Base-by-base conservation (phyloP, 2,329 filamentous ascomycete species). In the Beauveria asiatica region DNA sequence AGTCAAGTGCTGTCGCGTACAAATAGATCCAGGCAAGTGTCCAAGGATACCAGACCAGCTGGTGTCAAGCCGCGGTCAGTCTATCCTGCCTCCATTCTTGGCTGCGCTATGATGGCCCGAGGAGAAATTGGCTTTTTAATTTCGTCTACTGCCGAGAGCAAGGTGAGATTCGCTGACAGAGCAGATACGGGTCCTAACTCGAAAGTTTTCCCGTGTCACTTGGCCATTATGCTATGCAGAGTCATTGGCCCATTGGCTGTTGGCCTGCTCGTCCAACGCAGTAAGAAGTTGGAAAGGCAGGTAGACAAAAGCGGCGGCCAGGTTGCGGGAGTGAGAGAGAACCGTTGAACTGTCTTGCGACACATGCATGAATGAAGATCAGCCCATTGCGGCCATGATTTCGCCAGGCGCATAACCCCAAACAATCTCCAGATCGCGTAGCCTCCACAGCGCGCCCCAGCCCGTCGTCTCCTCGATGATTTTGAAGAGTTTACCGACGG, bases 61-160 rank as follows among this genome's bases (percentile, higher is more conserved):
- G 68, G 73, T 6, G 67, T 73, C 0, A 83, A 81, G 52, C 82
- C 84, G 0, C 71, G 80, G 3, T 90, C 87, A 0, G 73, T 89
- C 1, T 87, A 90, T 63, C 87, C 88, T 0, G 80, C 84, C 0
- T 77, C 80, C 0, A 84, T 92, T 3, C 73, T 92, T 0, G 85
- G 85, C 0, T 76, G 81, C 19, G 79, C 76, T 3, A 93, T 93
- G 89, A 82, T 88, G 0, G 84, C 89, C 0, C 79, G 89, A n/a
- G 89, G 89, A 0, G 89, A 94, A 69, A 90, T 93, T 39, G 88
- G 89, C 0, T 91, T 91, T 63, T 70, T 93, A 48, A 90, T 94
- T 62, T 85, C 86, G 1, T 83, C 86, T 0, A 70, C 92, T 0
- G 87, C 87, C 0, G 80, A 89, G 66, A 78, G 74, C 50, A 74